These are phyloP conservation scores for Globisporangium emineosum DNA, from an alignment of 352 stramenopile species.

Conservation along the genomic window DNA sequence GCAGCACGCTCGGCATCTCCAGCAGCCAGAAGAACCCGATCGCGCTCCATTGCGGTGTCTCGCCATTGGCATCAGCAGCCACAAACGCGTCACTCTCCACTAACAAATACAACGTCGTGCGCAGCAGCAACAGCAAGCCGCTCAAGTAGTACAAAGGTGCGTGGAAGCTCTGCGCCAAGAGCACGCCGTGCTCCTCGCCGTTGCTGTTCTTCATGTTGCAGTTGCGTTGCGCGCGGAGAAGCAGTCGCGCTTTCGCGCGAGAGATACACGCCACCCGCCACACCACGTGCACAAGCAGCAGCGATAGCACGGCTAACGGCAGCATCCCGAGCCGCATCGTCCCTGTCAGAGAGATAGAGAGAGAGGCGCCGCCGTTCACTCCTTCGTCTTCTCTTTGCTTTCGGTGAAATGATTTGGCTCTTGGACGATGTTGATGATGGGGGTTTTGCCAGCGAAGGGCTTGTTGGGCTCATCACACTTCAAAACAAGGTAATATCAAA, in stretches of 20 bases:
- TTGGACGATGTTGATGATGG: background rate
- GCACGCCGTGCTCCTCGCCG: conserved; percentile 1
- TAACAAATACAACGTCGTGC: conserved; percentile 19
- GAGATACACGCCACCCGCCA: background rate
- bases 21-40: conserved; percentile 29
- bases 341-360: background rate
- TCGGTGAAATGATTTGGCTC: background rate
- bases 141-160: conserved; percentile 23
- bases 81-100: conserved; percentile 5
- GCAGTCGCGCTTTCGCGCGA: background rate
- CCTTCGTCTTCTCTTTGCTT: too few species aligned
- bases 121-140: conserved; percentile 24
- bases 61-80: background rate
- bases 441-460: background rate
- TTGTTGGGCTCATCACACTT: too few species aligned
- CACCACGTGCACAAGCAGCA: background rate
- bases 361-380: background rate
- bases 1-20: conserved; percentile 28
- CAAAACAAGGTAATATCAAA: too few species aligned
- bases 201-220: background rate
- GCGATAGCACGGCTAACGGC: conserved; percentile 3
- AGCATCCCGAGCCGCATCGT: background rate
- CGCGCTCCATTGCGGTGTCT: background rate
- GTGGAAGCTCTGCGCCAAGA: conserved; percentile 29
- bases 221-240: background rate